A percentile compares a stretch with the other conserved stretches of the same genome.
Evolutionary conservation across 208 protist genomes (phyloP).

Genomic region (Trypanosoma conorhini): DNA sequence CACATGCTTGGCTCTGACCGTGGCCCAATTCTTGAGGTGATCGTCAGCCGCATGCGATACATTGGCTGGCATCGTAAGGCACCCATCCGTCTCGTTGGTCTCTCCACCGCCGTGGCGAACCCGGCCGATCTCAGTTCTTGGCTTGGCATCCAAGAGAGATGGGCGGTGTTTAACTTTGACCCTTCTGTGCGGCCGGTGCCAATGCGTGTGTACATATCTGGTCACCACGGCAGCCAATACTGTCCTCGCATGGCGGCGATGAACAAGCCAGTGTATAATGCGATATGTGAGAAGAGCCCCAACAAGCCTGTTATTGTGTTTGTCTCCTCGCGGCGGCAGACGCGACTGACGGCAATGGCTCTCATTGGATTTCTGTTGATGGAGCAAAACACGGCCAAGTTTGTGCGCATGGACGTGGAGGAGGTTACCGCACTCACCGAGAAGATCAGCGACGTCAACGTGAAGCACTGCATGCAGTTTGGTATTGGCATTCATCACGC

Average conservation of each 20-base stretch:
- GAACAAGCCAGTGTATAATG: conserved; percentile 99
- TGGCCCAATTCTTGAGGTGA: conserved; percentile 99
- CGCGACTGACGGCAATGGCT: conserved; percentile 98
- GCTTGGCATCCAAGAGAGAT: conserved; percentile 95
- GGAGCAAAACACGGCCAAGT: conserved; percentile 94
- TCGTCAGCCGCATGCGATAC: conserved; percentile 98
- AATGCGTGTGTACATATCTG: conserved; percentile 96
- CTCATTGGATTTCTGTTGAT: conserved; percentile 95
- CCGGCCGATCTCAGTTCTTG: conserved; percentile 98
- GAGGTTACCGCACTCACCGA: conserved; percentile 84
- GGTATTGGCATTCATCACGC: conserved; percentile 99
- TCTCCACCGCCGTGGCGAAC: conserved; percentile 99
- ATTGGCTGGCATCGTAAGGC: conserved; percentile 94
- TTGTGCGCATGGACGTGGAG: conserved; percentile 88
- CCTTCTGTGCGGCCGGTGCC: conserved; percentile 98
- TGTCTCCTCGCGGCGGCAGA: conserved; percentile 98
- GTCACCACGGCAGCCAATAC: conserved; percentile 98
- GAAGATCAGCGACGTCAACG: conserved; percentile 82
- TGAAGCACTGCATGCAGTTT: conserved; percentile 97
- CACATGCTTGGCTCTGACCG: conserved; percentile 99
- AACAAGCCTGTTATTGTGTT: conserved; percentile 99
- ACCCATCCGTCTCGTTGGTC: conserved; percentile 97
- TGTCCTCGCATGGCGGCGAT: conserved; percentile 99
- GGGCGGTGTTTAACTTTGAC: conserved; percentile 99
- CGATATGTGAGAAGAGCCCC: conserved; percentile 95